Base-by-base conservation (phyloP, 306 rosid species). In the Albizia julibrissin region DNA sequence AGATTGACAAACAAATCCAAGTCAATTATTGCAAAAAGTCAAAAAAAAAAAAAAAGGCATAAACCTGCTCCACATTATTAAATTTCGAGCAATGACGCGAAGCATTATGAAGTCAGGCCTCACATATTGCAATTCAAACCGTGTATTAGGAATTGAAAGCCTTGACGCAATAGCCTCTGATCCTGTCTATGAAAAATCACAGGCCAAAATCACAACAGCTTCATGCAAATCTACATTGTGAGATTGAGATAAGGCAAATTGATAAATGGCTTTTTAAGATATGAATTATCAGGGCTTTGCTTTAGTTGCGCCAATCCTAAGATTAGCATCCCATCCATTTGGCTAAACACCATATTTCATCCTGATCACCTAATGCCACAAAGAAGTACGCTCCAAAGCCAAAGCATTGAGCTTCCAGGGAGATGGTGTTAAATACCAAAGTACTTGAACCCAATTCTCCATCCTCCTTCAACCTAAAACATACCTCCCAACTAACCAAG, bases 71-170 rank as follows among this genome's bases (percentile, higher is more conserved):
- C 98, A 95, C 98, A 95, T 93, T 84, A 93, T 91, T 87, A 95
- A 84, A 91, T 91, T 95, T 80, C 91, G 94, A 81, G 98, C 97
- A 85, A 95, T 90, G 88, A 95, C 95, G 5, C 97, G 95, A 67
- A 95, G 97, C 99, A 95, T 91, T 74, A 95, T 93, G 85, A 95
- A 95, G 89, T 95, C 99, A 72, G 99, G 99, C 82, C 99, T 88
- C 85, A 95, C 99, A 87, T 90, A 93, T 89, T 93, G 98, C 85
- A 95, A 87, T 86, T 93, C 99, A 87, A 88, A 95, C 80, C 81
- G 81, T 52, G 99, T 93, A 74, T 78, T 86, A 80, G 99, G 99
- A 62, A 95, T 91, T 74, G 92, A 87, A 69, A 95, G 92, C 91
- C 91, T 90, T 79, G 98, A 90, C 46, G 92, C 93, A 80, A 91